Conservation (phyloP, 495 filamentous ascomycete species). For the Pyrenula aspistea region DNA sequence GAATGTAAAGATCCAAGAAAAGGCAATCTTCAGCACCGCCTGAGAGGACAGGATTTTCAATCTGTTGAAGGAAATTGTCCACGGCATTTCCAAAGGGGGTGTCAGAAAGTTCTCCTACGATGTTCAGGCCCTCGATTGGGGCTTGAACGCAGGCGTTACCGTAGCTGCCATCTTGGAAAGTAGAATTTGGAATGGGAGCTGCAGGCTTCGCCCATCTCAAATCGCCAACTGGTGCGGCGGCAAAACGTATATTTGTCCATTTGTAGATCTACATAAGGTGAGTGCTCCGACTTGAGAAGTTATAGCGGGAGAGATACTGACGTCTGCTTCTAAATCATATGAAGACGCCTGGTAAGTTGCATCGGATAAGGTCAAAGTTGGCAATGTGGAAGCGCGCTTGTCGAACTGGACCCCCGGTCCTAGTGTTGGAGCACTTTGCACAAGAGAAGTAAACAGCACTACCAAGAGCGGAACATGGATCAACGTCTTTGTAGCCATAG, state of each 20-base stretch:
- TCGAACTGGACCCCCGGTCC: conserved; percentile 10
- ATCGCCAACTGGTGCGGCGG: conserved; percentile 38
- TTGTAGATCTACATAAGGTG: conserved; percentile 27
- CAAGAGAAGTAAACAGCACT: background rate
- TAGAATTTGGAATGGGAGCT: conserved; percentile 29
- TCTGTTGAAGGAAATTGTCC: background rate
- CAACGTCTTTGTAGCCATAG: background rate
- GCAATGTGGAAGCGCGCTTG: conserved; percentile 12
- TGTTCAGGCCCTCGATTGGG: conserved; percentile 2
- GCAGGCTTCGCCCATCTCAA: conserved; percentile 44
- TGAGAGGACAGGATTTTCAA: background rate
- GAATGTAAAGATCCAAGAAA: conserved; percentile 29
- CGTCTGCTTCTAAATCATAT: conserved; percentile 23
- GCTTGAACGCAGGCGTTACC: conserved; percentile 32
- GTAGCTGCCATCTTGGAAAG: conserved; percentile 37
- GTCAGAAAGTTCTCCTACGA: conserved; percentile 5
- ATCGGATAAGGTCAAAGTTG: conserved; percentile 21
- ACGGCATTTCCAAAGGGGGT: conserved; percentile 7
- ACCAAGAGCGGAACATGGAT: background rate
- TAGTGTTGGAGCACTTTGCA: conserved; percentile 3
- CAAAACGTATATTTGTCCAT: conserved; percentile 40
- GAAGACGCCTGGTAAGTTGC: conserved; percentile 19
- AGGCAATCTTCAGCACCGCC: conserved; percentile 22
- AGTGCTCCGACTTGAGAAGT: conserved; percentile 4
- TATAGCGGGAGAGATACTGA: conserved; percentile 1